Evolutionary conservation across 805 yeast species (phyloP).

Genomic region (Myxozyma sirexii): DNA sequence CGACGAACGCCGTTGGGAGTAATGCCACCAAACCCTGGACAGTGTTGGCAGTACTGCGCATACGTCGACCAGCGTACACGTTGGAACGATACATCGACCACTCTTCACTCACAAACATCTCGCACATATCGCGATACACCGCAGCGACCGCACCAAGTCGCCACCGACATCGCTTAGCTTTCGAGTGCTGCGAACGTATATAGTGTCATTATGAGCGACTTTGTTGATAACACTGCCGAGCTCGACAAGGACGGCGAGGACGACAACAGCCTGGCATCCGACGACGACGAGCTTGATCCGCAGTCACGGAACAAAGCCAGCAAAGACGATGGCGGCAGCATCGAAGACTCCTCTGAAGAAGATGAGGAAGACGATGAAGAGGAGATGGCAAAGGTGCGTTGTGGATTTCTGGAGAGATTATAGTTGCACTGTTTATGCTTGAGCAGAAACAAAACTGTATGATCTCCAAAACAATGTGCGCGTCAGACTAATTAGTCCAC

Average conservation of each 20-base stretch:
- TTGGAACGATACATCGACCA: neutral
- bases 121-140: too few relatives aligned
- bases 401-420: neutral
- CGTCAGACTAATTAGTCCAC: neutral
- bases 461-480: too few relatives aligned
- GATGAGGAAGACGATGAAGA: slow-evolving; percentile 94
- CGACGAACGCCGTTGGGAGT: neutral
- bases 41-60: too few relatives aligned
- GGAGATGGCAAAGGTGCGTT: slow-evolving; percentile 62
- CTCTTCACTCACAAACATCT: neutral
- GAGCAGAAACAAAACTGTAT: too few relatives aligned
- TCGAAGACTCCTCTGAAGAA: slow-evolving; percentile 82
- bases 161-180: too few relatives aligned
- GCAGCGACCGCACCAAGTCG: too few relatives aligned
- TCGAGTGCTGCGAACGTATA: too few relatives aligned
- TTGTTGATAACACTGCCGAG: slow-evolving; percentile 27
- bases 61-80: neutral
- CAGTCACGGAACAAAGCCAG: slow-evolving; percentile 40
- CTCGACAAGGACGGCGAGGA: slow-evolving; percentile 32
- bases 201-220: slow-evolving; percentile 14
- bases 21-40: too few relatives aligned
- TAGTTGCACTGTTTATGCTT: too few relatives aligned
- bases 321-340: slow-evolving; percentile 50
- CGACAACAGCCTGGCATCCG: slow-evolving; percentile 39
- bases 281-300: slow-evolving; percentile 49